Base-by-base conservation (phyloP, 148 eudicot species). In the Spergularia bocconei region DNA sequence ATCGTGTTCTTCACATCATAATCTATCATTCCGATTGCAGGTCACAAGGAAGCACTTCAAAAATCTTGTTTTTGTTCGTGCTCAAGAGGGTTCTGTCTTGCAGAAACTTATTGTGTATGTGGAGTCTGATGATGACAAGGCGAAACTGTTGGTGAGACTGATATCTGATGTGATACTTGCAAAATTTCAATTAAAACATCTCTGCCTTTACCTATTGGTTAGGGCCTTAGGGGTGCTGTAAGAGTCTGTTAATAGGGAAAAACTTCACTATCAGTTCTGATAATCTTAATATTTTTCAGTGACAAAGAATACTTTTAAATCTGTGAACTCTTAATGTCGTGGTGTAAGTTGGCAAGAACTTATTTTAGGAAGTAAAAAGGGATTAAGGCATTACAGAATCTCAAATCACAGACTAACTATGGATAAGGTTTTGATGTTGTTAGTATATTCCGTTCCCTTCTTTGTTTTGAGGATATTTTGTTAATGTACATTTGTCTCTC, bases 101-200 rank as follows among this genome's bases (percentile, higher is more conserved):
- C 91, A 77, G 79, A 91, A 88, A 63, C 74, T 91, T 59, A 76
- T 95, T 74, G 94, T 91, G 77, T 91, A 88, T 78, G 79, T 82
- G 21, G 98, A 95, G 56, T 89, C 92, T 44, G 85, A 69, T 57
- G 73, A 62, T 71, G 97, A 92, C 85, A 86, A 80, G 80, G 86
- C 81, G 39, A 78, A 82, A 63, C 91, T 92, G 61, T 78, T 87
- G 96, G 99, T 95, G 82, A 87, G 89, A 73, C 50, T 95, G 82
- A 87, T 88, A 73, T 54, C 47, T 23, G 23, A 36, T 61, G 61
- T 77, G 41, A 23, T 68, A 29, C 48, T 53, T 47, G 15, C n/a
- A 29, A 21, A 58, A 73, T 44, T 44, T 44, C 48, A 0, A 44
- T 33, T 59, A 38, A 20, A 59, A 56, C 53, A 20, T 38, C 11